Percentiles rank a stretch among this genome's conserved stretches.
Evolutionary conservation across 1,284 basidiomycete species (phyloP).

Genomic region (Agroathelia rolfsii): DNA sequence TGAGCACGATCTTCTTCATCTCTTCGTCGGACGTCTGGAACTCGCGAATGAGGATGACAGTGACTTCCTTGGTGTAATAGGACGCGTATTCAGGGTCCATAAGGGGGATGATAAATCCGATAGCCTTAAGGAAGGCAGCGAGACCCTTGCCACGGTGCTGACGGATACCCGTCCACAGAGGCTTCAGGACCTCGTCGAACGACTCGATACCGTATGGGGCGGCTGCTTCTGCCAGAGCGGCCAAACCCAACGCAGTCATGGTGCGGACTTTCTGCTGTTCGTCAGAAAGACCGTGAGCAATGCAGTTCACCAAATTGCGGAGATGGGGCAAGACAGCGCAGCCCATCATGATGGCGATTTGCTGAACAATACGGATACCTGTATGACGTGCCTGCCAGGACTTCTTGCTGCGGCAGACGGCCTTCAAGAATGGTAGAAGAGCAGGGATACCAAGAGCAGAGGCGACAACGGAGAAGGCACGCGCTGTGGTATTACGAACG

Average conservation of each 20-base stretch:
- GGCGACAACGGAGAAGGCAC: conserved; percentile 98
- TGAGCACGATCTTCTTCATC: conserved; percentile 99
- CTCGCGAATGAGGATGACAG: conserved; percentile 96
- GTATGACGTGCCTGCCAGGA: conserved; percentile 99
- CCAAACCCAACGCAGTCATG: conserved; percentile 96
- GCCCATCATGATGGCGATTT: conserved; percentile 99
- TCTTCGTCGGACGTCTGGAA: conserved; percentile 99
- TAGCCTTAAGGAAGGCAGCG: conserved; percentile 97
- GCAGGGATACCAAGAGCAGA: conserved; percentile 97
- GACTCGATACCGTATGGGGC: conserved; percentile 99
- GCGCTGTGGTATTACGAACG: conserved; percentile 96
- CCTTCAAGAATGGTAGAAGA: conserved; percentile 94
- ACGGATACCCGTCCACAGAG: conserved; percentile 95
- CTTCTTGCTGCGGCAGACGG: conserved; percentile 97
- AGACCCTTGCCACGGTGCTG: conserved; percentile 97
- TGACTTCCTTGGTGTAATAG: conserved; percentile 96
- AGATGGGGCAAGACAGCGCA: conserved; percentile 98
- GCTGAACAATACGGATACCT: conserved; percentile 98
- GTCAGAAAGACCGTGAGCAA: conserved; percentile 91
- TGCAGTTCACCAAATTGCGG: conserved; percentile 92
- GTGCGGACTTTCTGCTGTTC: conserved; percentile 99
- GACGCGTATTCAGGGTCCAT: conserved; percentile 99
- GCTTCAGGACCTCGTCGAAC: conserved; percentile 97
- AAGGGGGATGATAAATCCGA: conserved; percentile 98
- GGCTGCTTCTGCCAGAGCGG: conserved; percentile 92